Percentiles rank a stretch among this genome's conserved stretches.
phyloP scores from a whole-genome alignment of 768 basidiomycete species.

The Boletus reticuloceps region DNA sequence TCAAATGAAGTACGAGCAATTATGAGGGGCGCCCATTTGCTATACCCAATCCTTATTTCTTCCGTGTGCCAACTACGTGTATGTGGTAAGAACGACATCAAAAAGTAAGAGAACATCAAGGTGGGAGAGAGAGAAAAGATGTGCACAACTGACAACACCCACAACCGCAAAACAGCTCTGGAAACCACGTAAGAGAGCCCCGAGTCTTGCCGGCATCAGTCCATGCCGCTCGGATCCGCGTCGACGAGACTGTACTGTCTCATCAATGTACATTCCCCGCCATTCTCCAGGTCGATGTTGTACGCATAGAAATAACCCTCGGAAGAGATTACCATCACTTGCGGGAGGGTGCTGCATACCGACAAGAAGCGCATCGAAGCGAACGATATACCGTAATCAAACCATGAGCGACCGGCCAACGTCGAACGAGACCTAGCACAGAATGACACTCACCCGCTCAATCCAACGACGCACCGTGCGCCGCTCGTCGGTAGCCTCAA shows the following conservation, averaged over 20 bases:
- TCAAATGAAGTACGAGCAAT: too few relatives aligned
- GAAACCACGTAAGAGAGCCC: background rate
- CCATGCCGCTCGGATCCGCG: constrained; percentile 25
- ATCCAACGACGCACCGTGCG: constrained; percentile 81
- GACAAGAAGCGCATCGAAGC: background rate
- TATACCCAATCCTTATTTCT: background rate
- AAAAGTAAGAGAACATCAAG: background rate
- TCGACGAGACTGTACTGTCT: constrained; percentile 75
- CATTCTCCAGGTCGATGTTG: constrained; percentile 92
- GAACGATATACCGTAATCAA: too few relatives aligned
- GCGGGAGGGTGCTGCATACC: constrained; percentile 74
- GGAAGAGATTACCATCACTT: constrained; percentile 95
- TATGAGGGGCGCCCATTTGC: too few relatives aligned
- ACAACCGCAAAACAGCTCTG: background rate
- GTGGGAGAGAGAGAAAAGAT: background rate
- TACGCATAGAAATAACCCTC: constrained; percentile 97
- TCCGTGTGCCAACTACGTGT: background rate
- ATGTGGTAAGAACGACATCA: background rate
- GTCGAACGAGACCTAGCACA: background rate
- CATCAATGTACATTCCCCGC: constrained; percentile 92
- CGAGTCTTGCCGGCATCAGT: constrained; percentile 20
- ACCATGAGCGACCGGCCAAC: background rate
- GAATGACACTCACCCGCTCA: constrained; percentile 69
- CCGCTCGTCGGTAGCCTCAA: constrained; percentile 78
- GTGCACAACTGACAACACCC: background rate